These are phyloP conservation scores for Ophiognomonia clavigignenti-juglandacearum DNA, from an alignment of 2,329 filamentous ascomycete species.

Conservation along the genomic window DNA sequence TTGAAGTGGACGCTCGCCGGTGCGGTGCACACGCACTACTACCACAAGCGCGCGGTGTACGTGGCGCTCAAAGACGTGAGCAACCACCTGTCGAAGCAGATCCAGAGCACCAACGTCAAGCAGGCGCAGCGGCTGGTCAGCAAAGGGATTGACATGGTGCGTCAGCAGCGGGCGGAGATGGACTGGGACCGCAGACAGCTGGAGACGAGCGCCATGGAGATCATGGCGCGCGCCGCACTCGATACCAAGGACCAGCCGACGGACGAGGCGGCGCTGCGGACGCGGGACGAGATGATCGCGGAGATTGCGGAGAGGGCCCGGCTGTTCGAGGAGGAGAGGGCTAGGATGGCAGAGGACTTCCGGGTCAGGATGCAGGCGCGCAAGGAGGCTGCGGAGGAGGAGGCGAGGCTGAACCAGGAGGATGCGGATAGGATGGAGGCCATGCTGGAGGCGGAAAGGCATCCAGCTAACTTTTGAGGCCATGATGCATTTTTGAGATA, in stretches of 20 bases:
- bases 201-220: slow-evolving; percentile 20
- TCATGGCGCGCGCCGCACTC: slow-evolving; percentile 27
- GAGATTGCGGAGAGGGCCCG: slow-evolving; percentile 5
- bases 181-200: slow-evolving; percentile 18
- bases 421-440: slow-evolving; percentile 13
- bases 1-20: slow-evolving; percentile 21
- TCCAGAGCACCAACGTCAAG: slow-evolving; percentile 5
- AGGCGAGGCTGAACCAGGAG: not conserved
- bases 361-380: slow-evolving; percentile 8
- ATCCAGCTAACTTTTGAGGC: slow-evolving; percentile 10
- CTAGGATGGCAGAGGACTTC: not conserved
- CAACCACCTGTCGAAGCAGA: slow-evolving; percentile 14
- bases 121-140: slow-evolving; percentile 20
- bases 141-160: slow-evolving; percentile 18
- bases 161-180: slow-evolving; percentile 18
- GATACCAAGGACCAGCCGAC: slow-evolving; percentile 19
- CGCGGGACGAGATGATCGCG: slow-evolving; percentile 6
- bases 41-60: slow-evolving; percentile 17
- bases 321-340: slow-evolving; percentile 1
- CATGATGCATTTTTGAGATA: not conserved
- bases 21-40: slow-evolving; percentile 17
- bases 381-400: slow-evolving; percentile 4
- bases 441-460: slow-evolving; percentile 4
- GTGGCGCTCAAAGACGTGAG: slow-evolving; percentile 20
- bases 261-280: not conserved